Percentiles rank a stretch among this genome's conserved stretches.
Evolutionary conservation across 345 rosid species (phyloP).

Genomic region (Hibiscus mutabilis): DNA sequence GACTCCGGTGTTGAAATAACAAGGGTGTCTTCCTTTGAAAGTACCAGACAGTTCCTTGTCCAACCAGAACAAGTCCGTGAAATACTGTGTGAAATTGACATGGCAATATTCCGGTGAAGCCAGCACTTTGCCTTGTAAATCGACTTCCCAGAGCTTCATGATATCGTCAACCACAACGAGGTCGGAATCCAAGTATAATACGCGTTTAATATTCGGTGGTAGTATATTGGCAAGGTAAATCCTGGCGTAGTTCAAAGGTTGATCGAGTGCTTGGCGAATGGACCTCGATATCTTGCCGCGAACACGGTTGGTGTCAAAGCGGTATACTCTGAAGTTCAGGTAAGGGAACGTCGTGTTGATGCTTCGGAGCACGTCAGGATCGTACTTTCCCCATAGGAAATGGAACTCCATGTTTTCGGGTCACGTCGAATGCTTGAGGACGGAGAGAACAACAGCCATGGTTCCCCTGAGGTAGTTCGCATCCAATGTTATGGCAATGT

Average conservation of each 20-base stretch:
- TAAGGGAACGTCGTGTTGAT: slow-evolving; percentile 43
- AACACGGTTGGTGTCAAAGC: slow-evolving; percentile 32
- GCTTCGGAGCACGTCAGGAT: slow-evolving; percentile 26
- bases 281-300: slow-evolving; percentile 46
- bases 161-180: slow-evolving; percentile 45
- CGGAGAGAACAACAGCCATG: slow-evolving; percentile 43
- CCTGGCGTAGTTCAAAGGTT: slow-evolving; percentile 47
- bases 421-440: slow-evolving; percentile 41
- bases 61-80: slow-evolving; percentile 37
- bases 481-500: slow-evolving; percentile 47
- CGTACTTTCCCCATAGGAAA: slow-evolving; percentile 27
- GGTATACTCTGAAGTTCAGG: slow-evolving; percentile 31
- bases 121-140: slow-evolving; percentile 36
- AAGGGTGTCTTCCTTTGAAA: slow-evolving; percentile 28
- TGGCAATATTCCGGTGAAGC: slow-evolving; percentile 49
- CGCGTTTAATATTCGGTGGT: slow-evolving; percentile 28
- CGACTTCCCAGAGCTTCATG: slow-evolving; percentile 40
- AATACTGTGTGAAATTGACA: slow-evolving; percentile 38
- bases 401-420: slow-evolving; percentile 41
- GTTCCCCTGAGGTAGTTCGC: slow-evolving; percentile 48
- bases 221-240: slow-evolving; percentile 39
- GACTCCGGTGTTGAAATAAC: slow-evolving; percentile 51
- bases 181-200: slow-evolving; percentile 45
- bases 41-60: slow-evolving; percentile 25
- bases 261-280: slow-evolving; percentile 46